Evolutionary conservation across 2,329 filamentous ascomycete species (phyloP), one percentile per base, ranked within the genome.

Genomic region (Arthrobotrys sphaeroides): DNA sequence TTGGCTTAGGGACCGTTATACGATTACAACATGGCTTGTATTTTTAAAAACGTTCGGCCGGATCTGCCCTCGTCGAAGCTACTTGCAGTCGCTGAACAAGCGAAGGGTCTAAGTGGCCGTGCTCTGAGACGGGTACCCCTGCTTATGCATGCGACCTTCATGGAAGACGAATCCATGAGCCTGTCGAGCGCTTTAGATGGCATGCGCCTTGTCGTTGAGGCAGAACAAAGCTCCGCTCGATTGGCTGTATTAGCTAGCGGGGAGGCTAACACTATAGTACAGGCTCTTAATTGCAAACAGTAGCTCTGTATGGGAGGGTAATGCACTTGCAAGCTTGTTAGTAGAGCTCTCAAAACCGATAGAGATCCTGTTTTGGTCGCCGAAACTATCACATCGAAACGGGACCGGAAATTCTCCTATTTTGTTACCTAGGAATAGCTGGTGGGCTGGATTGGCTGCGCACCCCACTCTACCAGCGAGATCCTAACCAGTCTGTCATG

Each of bases 61-160:
- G 43, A 78, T 40, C 65, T 77, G 42, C 69, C 78, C 13, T 78
- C 78, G n/a, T 78, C 77, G 5, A 77, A 76, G 28, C 73, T 80
- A 33, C 79, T 78, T 59, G 60, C 62, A 16, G 74, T 77, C 22
- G 77, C 78, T 47, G 75, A 69, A 10, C 43, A 67, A 36, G 78
- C 78, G 28, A 65, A 73, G 28, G 65, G 77, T 24, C 66, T 78
- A 33, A 79, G 77, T 28, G 79, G 78, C 47, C 69, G 79, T 45
- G 76, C 70, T 22, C 51, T 79, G 7, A 77, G 77, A 51, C 79
- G 78, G 38, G n/a, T 79, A 42, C 78, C 78, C 16, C 60, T 80
- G 47, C 55, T 79, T 26, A 79, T 80, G 78, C 79, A 79, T 78
- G 79, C 78, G 16, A 49, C 55, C 55, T 62, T 53, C 57, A 13